A percentile compares a stretch with the other conserved stretches of the same genome.
Conservation (phyloP, 192 early-diverging fungal genomes). For the Coemansia sp. region DNA sequence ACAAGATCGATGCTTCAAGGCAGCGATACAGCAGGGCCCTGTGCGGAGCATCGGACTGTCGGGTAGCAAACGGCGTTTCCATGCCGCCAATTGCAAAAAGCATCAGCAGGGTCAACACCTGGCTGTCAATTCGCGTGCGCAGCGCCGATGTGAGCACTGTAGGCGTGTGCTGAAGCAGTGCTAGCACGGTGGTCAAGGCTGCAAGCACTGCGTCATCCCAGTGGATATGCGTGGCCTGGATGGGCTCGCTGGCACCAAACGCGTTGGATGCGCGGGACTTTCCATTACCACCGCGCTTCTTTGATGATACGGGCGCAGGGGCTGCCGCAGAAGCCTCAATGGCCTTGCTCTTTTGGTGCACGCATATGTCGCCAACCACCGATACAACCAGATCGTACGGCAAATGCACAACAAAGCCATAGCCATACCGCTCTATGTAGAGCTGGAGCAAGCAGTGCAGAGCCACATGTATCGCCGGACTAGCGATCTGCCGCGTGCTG, state of each 20-base stretch:
- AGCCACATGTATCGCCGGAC: constrained; percentile 28
- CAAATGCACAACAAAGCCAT: constrained; percentile 37
- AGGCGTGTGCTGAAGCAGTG: constrained; percentile 29
- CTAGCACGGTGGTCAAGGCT: constrained; percentile 14
- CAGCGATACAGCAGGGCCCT: constrained; percentile 23
- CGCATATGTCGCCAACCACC: constrained; percentile 17
- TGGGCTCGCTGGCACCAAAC: constrained; percentile 2
- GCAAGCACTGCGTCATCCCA: constrained; percentile 33
- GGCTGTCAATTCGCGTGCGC: constrained; percentile 38
- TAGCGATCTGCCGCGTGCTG: constrained; percentile 13
- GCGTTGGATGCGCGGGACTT: constrained; percentile 9
- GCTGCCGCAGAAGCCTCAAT: background rate
- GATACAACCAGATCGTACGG: constrained; percentile 35
- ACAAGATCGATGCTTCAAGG: constrained; percentile 39
- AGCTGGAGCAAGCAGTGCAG: constrained; percentile 35
- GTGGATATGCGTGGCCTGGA: constrained; percentile 10
- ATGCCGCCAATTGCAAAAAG: constrained; percentile 29
- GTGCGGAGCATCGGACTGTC: constrained; percentile 23
- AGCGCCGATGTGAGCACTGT: constrained; percentile 16
- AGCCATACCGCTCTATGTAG: constrained; percentile 35
- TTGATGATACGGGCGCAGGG: constrained; percentile 1
- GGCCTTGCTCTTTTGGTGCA: constrained; percentile 6
- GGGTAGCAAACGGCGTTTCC: constrained; percentile 21
- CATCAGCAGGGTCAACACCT: constrained; percentile 33
- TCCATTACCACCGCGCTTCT: constrained; percentile 32